Evolutionary conservation across 2,329 filamentous ascomycete genomes (phyloP).

Genomic region (Talaromyces rugulosus): DNA sequence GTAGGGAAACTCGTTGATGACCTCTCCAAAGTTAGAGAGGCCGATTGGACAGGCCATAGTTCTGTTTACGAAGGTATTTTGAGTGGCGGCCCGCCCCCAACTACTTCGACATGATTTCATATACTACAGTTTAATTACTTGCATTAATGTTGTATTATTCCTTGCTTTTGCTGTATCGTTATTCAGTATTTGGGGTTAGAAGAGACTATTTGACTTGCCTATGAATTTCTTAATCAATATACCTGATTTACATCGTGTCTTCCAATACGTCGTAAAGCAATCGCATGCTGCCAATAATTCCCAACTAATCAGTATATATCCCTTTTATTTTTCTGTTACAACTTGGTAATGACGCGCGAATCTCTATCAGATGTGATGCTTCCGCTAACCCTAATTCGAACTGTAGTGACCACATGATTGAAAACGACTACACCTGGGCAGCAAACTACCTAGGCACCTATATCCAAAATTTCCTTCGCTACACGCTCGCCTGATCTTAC

Average conservation of each 20-base stretch:
- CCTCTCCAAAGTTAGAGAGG: conserved; percentile 53
- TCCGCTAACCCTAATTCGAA: background rate
- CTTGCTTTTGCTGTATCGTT: background rate
- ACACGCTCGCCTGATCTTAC: background rate
- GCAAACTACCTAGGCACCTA: background rate
- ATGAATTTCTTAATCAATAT: background rate
- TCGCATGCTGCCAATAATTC: too few relatives aligned
- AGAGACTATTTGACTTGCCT: background rate
- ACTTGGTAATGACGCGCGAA: background rate
- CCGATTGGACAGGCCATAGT: conserved; percentile 57
- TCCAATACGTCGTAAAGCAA: background rate
- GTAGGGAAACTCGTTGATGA: conserved; percentile 58
- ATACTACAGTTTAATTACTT: background rate
- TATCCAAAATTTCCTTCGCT: background rate
- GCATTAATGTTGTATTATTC: background rate
- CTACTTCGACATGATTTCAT: background rate
- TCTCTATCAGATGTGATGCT: background rate
- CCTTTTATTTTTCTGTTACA: too few relatives aligned
- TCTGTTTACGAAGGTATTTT: conserved; percentile 53
- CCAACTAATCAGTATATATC: too few relatives aligned
- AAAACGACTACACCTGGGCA: background rate
- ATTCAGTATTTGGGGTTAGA: background rate
- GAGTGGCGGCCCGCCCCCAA: conserved; percentile 13
- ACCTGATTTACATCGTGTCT: background rate
- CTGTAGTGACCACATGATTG: background rate